Percentiles rank a stretch among this genome's conserved stretches.
These are phyloP conservation scores for Colletotrichum neosansevieriae DNA, from an alignment of 2,329 filamentous ascomycete species.

Conservation along the genomic window DNA sequence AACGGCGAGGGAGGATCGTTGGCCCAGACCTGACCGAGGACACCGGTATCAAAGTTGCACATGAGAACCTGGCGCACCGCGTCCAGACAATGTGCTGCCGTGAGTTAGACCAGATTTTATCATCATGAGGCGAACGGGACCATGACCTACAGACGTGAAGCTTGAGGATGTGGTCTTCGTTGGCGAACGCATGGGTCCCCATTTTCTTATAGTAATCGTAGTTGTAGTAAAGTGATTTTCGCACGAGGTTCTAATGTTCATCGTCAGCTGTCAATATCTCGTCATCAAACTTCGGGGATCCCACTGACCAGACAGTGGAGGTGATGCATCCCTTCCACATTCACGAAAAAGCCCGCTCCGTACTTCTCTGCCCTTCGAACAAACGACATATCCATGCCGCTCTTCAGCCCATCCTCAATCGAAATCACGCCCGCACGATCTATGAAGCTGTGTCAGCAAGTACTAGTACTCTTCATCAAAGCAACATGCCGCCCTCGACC, in stretches of 20 bases:
- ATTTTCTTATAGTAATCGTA: constrained; percentile 66
- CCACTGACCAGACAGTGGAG: constrained; percentile 66
- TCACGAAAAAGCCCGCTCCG: constrained; percentile 70
- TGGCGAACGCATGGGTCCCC: constrained; percentile 65
- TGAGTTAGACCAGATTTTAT: not conserved
- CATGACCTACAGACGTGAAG: constrained; percentile 66
- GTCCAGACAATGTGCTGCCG: constrained; percentile 69
- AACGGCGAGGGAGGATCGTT: constrained; percentile 61
- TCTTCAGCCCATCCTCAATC: constrained; percentile 59
- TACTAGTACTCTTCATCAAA: fast-evolving
- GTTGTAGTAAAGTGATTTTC: constrained; percentile 70
- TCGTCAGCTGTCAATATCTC: not conserved
- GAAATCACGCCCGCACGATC: constrained; percentile 63
- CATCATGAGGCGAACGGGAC: too few species aligned
- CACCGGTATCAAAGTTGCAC: constrained; percentile 70
- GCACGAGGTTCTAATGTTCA: constrained; percentile 64
- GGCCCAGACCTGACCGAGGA: constrained; percentile 73
- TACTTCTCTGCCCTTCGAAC: constrained; percentile 67
- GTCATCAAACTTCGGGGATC: not conserved
- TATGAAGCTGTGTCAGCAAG: constrained; percentile 42
- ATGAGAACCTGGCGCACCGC: constrained; percentile 72
- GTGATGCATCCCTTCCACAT: constrained; percentile 68
- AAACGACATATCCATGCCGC: constrained; percentile 65
- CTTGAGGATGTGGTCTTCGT: constrained; percentile 65
- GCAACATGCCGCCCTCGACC: constrained; percentile 35